These are phyloP conservation scores for Colletotrichum coccodes DNA, from an alignment of 2,329 filamentous ascomycete species.

Conservation along the genomic window DNA sequence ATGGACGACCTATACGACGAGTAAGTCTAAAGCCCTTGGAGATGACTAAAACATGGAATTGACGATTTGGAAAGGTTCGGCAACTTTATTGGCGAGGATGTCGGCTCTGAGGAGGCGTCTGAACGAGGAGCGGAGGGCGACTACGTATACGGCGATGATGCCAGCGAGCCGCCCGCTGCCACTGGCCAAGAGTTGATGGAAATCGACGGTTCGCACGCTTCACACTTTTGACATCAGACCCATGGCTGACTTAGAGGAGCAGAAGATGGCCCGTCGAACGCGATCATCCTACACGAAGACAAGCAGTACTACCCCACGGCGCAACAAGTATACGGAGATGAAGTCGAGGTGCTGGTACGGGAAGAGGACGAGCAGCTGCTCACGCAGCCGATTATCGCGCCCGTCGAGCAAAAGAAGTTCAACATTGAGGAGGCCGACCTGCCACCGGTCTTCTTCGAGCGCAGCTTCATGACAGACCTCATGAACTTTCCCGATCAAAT, in stretches of 20 bases:
- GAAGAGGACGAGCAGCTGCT: slow-evolving; percentile 97
- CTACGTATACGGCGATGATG: slow-evolving; percentile 85
- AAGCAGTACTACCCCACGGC: slow-evolving; percentile 99
- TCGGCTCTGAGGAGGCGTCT: slow-evolving; percentile 85
- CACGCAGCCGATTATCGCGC: slow-evolving; percentile 91
- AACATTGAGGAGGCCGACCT: slow-evolving; percentile 91
- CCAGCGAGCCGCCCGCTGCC: slow-evolving; percentile 69
- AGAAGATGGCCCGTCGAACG: slow-evolving; percentile 85
- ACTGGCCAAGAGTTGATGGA: slow-evolving; percentile 92
- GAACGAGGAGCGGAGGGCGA: slow-evolving; percentile 79
- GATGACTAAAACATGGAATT: neutral
- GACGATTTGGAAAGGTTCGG: slow-evolving; percentile 75
- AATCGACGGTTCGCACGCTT: slow-evolving; percentile 72
- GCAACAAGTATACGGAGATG: slow-evolving; percentile 91
- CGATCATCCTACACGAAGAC: slow-evolving; percentile 97
- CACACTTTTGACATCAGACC: neutral
- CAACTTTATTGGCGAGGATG: slow-evolving; percentile 96
- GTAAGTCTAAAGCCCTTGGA: slow-evolving; percentile 55
- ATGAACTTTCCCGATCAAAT: slow-evolving; percentile 97
- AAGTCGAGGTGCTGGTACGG: slow-evolving; percentile 95
- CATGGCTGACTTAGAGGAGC: slow-evolving; percentile 4
- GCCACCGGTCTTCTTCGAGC: slow-evolving; percentile 86
- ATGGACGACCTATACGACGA: slow-evolving; percentile 99
- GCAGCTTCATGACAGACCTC: slow-evolving; percentile 92
- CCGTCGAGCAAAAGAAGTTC: slow-evolving; percentile 95